These are phyloP conservation scores for Rhododendron molle DNA, from an alignment of 148 eudicot species.

Conservation along the genomic window DNA sequence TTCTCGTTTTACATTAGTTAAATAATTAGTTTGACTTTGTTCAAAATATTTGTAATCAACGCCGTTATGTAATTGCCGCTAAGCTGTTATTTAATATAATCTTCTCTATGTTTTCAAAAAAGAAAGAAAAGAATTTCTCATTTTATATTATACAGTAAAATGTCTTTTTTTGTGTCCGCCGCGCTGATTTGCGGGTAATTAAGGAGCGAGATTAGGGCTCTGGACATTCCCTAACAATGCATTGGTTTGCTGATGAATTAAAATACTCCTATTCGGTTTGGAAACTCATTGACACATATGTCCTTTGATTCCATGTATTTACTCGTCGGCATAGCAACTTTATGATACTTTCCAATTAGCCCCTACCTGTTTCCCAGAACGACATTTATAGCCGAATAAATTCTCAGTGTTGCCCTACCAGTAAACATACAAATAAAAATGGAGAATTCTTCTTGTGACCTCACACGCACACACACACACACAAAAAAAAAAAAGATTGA, in stretches of 20 bases:
- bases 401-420: background rate
- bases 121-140: too few species aligned
- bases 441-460: background rate
- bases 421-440: background rate
- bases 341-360: background rate
- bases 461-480: too few species aligned
- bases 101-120: too few species aligned
- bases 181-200: background rate
- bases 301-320: background rate
- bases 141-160: too few species aligned
- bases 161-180: background rate
- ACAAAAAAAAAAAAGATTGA: too few species aligned
- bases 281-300: too few species aligned
- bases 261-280: too few species aligned
- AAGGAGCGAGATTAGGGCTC: background rate
- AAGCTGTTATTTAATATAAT: too few species aligned
- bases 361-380: background rate
- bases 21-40: too few species aligned
- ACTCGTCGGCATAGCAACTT: background rate
- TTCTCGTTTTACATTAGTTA: too few species aligned
- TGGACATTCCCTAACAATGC: background rate
- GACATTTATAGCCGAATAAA: background rate
- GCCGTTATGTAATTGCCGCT: too few species aligned
- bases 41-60: too few species aligned
- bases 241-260: background rate